These are phyloP conservation scores for Mimosa bimucronata DNA, from an alignment of 306 rosid species.

Conservation along the genomic window DNA sequence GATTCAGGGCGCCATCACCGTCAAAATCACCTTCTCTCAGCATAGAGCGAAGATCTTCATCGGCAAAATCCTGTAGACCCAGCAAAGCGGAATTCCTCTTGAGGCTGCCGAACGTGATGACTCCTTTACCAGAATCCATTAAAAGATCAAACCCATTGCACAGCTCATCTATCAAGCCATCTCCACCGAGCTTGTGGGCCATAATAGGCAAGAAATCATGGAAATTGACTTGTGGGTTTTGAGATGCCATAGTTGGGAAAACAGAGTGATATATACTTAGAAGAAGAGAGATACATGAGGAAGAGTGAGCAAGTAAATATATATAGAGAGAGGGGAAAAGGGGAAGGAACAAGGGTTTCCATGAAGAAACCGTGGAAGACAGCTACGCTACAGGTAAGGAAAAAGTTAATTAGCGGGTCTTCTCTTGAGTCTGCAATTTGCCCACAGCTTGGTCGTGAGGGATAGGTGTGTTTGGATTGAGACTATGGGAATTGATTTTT, in stretches of 20 bases:
- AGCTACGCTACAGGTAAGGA: constrained; percentile 49
- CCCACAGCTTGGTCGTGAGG: constrained; percentile 33
- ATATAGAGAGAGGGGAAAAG: constrained; percentile 13
- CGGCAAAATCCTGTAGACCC: constrained; percentile 66
- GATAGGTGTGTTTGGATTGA: too few relatives aligned
- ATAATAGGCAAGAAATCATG: constrained; percentile 64
- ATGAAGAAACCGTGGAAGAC: constrained; percentile 57
- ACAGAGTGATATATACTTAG: neutral
- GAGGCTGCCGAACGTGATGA: constrained; percentile 75
- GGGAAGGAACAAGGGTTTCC: constrained; percentile 40
- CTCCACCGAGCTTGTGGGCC: constrained; percentile 74
- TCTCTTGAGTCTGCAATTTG: constrained; percentile 17
- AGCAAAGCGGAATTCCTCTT: constrained; percentile 69
- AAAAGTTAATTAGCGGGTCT: neutral
- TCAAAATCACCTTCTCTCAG: constrained; percentile 78
- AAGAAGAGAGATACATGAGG: neutral
- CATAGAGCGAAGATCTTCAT: constrained; percentile 74
- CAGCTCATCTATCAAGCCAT: constrained; percentile 65
- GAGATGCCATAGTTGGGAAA: constrained; percentile 43
- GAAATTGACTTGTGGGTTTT: constrained; percentile 48
- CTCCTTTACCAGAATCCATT: constrained; percentile 57
- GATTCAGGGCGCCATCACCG: constrained; percentile 82
- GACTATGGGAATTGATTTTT: too few relatives aligned
- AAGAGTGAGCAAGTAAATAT: constrained; percentile 10
- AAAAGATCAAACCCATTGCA: constrained; percentile 63